Base-by-base conservation (phyloP, 2,329 filamentous ascomycete genomes). In the Cytospora mali region DNA sequence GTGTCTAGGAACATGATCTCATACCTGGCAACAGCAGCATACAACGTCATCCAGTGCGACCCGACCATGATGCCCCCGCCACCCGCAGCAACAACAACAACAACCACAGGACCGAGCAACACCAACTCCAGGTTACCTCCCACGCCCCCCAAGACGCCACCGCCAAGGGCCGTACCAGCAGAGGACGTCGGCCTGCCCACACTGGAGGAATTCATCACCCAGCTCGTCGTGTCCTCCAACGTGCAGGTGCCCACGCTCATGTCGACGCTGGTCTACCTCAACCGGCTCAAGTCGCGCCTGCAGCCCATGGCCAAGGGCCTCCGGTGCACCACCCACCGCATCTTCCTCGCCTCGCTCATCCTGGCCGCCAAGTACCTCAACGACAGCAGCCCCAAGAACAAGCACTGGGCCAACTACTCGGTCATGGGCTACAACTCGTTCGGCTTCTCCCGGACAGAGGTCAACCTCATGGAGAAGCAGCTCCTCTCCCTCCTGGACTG, bases 391-490 rank as follows among this genome's bases (percentile, higher is more conserved):
- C 95, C 95, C 67, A 98, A 98, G 88, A 99, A 99, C 86, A 98
- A 98, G 88, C 95, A 99, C 84, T 99, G 95, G 95, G 93, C 95
- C 68, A 89, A 88, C 71, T 99, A 98, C 82, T 96, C 90, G 64
- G 80, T 88, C 71, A 88, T 97, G 69, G 89, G 82, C 75, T 87
- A 88, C 13, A 79, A 82, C 55, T 54, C 61, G 7, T 99, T 98
- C 72, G 91, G 93, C 70, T 98, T 99, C 83, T 94, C 88, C 71
- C 84, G 93, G 69, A 95, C 92, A 39, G 95, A 99, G 79, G 95
- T 99, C 71, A 99, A 99, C 81, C 84, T 98, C 66, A 99, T 99
- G 95, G 95, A 99, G 84, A 96, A 96, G 84, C 95, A 99, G 79
- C 85, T 99, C 31, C 88, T 99, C 58, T 95, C 92, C 81, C 85